Evolutionary conservation across 108 stramenopile genomes (phyloP).

Genomic region (Parietichytrium sp.): DNA sequence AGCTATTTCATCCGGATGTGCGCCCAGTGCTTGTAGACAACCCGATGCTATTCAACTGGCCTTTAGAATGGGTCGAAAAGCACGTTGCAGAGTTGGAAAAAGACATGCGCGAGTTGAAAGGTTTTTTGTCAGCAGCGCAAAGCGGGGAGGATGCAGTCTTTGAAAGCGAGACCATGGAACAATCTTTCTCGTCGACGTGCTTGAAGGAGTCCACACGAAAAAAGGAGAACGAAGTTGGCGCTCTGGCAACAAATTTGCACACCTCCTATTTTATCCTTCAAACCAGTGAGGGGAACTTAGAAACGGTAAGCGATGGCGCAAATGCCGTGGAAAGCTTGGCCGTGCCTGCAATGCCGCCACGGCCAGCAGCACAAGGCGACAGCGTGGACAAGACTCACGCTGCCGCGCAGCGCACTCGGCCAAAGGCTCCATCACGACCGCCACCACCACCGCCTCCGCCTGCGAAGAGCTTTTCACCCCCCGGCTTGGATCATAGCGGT

Average conservation of each 20-base stretch:
- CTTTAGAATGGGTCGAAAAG: background rate
- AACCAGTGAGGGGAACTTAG: too few relatives aligned
- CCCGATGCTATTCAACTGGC: background rate
- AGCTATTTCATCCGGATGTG: too few relatives aligned
- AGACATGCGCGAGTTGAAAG: background rate
- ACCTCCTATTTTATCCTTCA: background rate
- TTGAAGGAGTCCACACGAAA: background rate
- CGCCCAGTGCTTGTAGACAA: background rate
- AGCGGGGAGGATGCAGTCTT: background rate
- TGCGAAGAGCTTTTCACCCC: background rate
- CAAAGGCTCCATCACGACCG: background rate
- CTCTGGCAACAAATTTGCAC: background rate
- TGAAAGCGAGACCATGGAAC: background rate
- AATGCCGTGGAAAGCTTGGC: background rate
- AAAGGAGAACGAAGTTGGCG: conserved; percentile 11
- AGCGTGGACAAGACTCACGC: background rate
- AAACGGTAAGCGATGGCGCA: too few relatives aligned
- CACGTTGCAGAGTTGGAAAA: background rate
- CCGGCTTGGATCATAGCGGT: background rate
- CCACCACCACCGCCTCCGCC: background rate
- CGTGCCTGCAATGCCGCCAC: background rate
- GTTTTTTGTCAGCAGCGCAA: background rate
- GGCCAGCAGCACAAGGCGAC: background rate
- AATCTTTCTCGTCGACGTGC: background rate
- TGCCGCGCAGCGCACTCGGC: background rate